A percentile compares a stretch with the other conserved stretches of the same genome.
Conservation (phyloP, 306 rosid species). For the Cicer chorassanicum region DNA sequence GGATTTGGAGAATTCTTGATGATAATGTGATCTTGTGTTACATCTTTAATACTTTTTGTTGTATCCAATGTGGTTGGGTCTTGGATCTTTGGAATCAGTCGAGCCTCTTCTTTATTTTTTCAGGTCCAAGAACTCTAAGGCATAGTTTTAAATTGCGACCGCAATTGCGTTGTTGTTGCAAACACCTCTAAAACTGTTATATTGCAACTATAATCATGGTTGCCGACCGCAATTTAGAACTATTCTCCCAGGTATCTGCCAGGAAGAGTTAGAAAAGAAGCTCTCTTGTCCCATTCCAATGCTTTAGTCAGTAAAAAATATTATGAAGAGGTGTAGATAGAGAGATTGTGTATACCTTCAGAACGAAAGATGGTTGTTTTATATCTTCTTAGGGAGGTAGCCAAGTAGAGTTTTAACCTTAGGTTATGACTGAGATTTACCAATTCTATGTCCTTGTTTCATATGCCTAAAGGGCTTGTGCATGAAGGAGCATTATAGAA, state of each 20-base stretch:
- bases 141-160: no score
- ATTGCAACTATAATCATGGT: no score
- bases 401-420: background rate
- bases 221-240: no score
- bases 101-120: no score
- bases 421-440: background rate
- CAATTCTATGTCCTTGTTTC: background rate
- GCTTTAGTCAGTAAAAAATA: background rate
- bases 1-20: slow-evolving; percentile 34
- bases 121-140: no score
- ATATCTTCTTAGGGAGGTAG: background rate
- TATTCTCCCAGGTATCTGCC: background rate
- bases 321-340: slow-evolving; percentile 19
- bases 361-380: background rate
- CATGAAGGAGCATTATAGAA: background rate
- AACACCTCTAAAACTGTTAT: no score
- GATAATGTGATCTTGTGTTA: background rate
- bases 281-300: background rate
- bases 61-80: background rate
- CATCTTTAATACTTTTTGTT: slow-evolving; percentile 11
- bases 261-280: background rate
- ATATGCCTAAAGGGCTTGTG: background rate
- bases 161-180: no score
- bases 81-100: background rate
- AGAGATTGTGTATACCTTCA: background rate